Base-by-base conservation (phyloP, 164 flowering plant species). In the Magnolia sinica region DNA sequence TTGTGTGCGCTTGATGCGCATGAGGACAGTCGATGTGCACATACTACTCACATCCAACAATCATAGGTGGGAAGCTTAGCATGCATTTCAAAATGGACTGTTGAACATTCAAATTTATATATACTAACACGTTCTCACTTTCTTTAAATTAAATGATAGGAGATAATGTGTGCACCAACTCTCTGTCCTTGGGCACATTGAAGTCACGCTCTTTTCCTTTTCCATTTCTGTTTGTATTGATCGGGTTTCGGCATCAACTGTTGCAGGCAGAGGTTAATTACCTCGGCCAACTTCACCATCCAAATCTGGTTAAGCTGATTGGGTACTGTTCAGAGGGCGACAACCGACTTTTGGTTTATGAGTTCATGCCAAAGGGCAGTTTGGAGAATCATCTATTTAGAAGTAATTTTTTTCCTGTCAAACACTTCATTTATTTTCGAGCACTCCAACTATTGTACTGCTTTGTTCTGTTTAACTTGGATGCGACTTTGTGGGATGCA, bases 281-380 rank as follows among this genome's bases (percentile, higher is more conserved):
- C 78, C 89, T 92, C 55, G 92, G 98, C 20, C 93, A 88, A 80
- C 91, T 94, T 79, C 89, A 86, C 82, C 98, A 94, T 80, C 89
- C 89, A 50, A 91, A 94, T 82, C 84, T 94, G 37, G 98, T 94
- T 63, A 92, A 94, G 76, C 89, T 94, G 37, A 80, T 92, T 74
- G 98, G 98, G 19, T 92, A 92, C 81, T 91, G 98, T 81, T 78
- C 84, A 70, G 98, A 94, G 51, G 92, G 89, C 27, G 96, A 94
- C 64, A 86, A 87, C 76, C 84, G 90, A 70, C 91, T 94, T 77
- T 79, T 91, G 88, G 97, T 94, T 7, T 94, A 94, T 76, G 98
- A 94, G 85, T 94, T 92, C 88, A 85, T 94, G 93, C 91, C 92
- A 16, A 94, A 88, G 79, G 98, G 98, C 72, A 91, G 97, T 87